A percentile compares a stretch with the other conserved stretches of the same genome.
Conservation (phyloP, 768 basidiomycete genomes). For the Kondoa malvinella region DNA sequence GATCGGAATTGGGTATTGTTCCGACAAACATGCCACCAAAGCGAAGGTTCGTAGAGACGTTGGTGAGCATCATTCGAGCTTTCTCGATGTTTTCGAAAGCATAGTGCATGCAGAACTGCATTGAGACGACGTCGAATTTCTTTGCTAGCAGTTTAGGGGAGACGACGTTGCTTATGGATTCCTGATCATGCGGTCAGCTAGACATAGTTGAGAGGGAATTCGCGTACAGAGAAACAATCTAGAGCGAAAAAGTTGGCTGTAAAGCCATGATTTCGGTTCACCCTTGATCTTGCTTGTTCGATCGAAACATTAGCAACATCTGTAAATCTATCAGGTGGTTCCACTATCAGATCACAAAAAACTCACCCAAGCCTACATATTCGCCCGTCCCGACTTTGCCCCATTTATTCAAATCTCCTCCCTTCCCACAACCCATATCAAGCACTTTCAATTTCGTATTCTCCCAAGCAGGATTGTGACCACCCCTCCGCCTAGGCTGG, state of each 20-base stretch:
- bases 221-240: constrained; percentile 59
- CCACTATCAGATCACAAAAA: not conserved
- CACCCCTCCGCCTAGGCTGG: not conserved
- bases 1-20: constrained; percentile 81
- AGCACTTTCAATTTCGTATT: constrained; percentile 40
- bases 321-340: constrained; percentile 28
- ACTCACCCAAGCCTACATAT: constrained; percentile 61
- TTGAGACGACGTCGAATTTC: constrained; percentile 83
- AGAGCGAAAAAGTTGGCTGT: constrained; percentile 64
- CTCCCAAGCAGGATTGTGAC: constrained; percentile 25
- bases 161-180: constrained; percentile 54
- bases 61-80: constrained; percentile 77
- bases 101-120: constrained; percentile 99
- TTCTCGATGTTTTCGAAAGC: constrained; percentile 85
- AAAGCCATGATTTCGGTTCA: constrained; percentile 44
- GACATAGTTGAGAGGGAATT: not conserved
- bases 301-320: constrained; percentile 81
- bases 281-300: constrained; percentile 65
- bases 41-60: constrained; percentile 62
- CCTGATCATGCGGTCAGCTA: constrained; percentile 27
- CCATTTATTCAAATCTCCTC: constrained; percentile 95
- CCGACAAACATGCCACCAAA: constrained; percentile 84
- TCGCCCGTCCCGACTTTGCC: constrained; percentile 62
- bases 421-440: constrained; percentile 97
- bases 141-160: constrained; percentile 28